Percentiles rank a stretch among this genome's conserved stretches.
These are phyloP conservation scores for Paspalum vaginatum DNA, from an alignment of 176 grass and related monocot genomes.

Conservation along the genomic window DNA sequence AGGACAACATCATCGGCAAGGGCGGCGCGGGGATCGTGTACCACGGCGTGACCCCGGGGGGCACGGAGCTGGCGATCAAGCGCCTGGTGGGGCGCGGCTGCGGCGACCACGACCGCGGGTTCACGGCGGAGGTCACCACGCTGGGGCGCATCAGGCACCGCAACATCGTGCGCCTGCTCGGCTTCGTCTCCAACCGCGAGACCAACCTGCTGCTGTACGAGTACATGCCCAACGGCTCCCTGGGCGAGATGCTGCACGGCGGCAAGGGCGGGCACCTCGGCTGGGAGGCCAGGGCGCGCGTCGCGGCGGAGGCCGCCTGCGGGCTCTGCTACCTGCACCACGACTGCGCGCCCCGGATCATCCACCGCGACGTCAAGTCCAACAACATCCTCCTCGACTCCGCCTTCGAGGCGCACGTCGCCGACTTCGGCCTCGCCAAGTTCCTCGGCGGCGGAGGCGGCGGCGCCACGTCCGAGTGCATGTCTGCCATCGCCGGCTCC, in stretches of 20 bases:
- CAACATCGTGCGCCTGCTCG: constrained; percentile 82
- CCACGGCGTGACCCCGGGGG: constrained; percentile 56
- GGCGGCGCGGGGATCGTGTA: constrained; percentile 94
- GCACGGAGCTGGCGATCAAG: constrained; percentile 80
- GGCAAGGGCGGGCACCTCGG: constrained; percentile 69
- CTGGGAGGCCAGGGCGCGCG: constrained; percentile 60
- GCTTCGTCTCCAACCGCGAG: constrained; percentile 85
- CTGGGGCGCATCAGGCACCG: constrained; percentile 85
- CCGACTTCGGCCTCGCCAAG: constrained; percentile 96
- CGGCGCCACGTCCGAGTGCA: constrained; percentile 68
- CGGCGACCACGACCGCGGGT: constrained; percentile 70
- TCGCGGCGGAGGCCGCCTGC: constrained; percentile 73
- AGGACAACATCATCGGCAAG: constrained; percentile 94
- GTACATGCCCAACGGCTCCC: constrained; percentile 89
- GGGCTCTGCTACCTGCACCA: constrained; percentile 95
- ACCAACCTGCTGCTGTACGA: constrained; percentile 87
- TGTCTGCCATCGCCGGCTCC: constrained; percentile 83
- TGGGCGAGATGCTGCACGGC: constrained; percentile 86
- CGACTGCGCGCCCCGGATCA: constrained; percentile 76
- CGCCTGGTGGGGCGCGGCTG: constrained; percentile 56
- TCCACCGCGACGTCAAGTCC: constrained; percentile 91
- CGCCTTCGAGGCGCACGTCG: constrained; percentile 84
- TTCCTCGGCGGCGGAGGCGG: constrained; percentile 51
- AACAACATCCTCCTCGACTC: constrained; percentile 96
- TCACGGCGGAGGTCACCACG: constrained; percentile 85